phyloP scores from a whole-genome alignment of 2,329 filamentous ascomycete species.

The Aureobasidium sp. region DNA sequence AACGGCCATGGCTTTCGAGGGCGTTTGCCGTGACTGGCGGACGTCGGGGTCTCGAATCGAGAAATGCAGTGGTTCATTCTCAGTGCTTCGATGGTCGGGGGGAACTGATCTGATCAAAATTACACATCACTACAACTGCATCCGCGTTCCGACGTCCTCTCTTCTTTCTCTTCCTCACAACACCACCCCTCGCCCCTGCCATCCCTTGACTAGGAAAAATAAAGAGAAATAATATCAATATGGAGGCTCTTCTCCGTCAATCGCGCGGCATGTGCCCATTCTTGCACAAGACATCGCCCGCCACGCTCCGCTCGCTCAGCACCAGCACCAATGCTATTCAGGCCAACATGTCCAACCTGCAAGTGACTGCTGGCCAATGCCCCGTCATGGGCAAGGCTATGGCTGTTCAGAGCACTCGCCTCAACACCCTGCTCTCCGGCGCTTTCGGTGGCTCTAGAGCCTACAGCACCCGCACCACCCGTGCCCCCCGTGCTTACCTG shows the following conservation, averaged over 20 bases:
- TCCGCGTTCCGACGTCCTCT: neutral
- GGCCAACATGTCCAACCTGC: conserved; percentile 88
- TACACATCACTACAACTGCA: conserved; percentile 4
- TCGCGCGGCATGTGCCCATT: conserved; percentile 97
- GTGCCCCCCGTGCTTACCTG: conserved; percentile 63
- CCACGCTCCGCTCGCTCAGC: conserved; percentile 82
- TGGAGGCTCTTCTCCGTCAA: conserved; percentile 93
- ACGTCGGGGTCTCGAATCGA: conserved; percentile 3
- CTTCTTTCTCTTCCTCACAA: neutral
- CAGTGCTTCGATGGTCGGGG: neutral
- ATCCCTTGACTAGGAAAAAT: neutral
- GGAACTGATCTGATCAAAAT: neutral
- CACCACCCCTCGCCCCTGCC: neutral
- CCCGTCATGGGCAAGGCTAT: conserved; percentile 98
- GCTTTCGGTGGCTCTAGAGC: conserved; percentile 44
- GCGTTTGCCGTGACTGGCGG: conserved; percentile 3
- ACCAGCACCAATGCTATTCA: conserved; percentile 60
- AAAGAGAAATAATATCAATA: conserved; percentile 34
- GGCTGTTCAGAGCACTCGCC: conserved; percentile 64
- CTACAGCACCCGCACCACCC: conserved; percentile 43
- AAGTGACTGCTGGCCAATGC: conserved; percentile 88
- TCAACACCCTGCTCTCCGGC: conserved; percentile 39
- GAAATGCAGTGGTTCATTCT: neutral
- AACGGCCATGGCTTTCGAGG: neutral
- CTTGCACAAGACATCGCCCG: conserved; percentile 86